phyloP scores from a whole-genome alignment of 208 protist genomes.

The Leishmania turanica region DNA sequence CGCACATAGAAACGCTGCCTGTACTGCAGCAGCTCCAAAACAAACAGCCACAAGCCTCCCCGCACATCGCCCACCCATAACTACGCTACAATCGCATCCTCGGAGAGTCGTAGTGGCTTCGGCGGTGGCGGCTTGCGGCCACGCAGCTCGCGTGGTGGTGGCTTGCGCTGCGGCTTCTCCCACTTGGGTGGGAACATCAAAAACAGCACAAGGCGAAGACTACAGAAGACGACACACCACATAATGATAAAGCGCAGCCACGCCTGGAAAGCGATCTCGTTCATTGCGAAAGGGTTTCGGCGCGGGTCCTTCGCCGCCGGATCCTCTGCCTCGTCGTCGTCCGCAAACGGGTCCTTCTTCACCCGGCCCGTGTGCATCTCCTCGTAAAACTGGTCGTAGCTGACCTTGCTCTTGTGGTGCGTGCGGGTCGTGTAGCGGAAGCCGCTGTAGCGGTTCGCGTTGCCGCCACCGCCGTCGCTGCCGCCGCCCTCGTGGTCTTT shows the following conservation, averaged over 20 bases:
- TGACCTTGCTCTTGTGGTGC: slow-evolving; percentile 79
- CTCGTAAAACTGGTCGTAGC: slow-evolving; percentile 90
- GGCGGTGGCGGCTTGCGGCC: slow-evolving; percentile 45
- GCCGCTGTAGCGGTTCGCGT: slow-evolving; percentile 79
- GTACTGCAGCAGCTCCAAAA: not conserved
- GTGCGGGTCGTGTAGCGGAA: slow-evolving; percentile 90
- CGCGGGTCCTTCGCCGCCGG: slow-evolving; percentile 53
- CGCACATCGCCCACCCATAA: not conserved
- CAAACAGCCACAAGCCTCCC: too few species aligned
- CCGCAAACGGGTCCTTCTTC: slow-evolving; percentile 75
- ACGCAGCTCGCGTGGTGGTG: slow-evolving; percentile 55
- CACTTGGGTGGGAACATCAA: slow-evolving; percentile 82
- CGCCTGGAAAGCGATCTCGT: slow-evolving; percentile 82
- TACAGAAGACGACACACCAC: slow-evolving; percentile 81
- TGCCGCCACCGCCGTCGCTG: slow-evolving; percentile 41
- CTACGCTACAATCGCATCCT: slow-evolving; percentile 38
- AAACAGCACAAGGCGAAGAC: slow-evolving; percentile 71
- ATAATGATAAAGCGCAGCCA: slow-evolving; percentile 89
- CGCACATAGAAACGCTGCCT: not conserved
- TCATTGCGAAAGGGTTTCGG: slow-evolving; percentile 79
- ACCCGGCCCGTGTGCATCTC: slow-evolving; percentile 92
- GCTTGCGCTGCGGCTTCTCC: slow-evolving; percentile 72
- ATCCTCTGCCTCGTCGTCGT: slow-evolving; percentile 69
- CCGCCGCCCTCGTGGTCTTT: slow-evolving; percentile 43
- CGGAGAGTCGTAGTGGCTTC: slow-evolving; percentile 57